Evolutionary conservation across 495 filamentous ascomycete species (phyloP).

Genomic region (Saxophila tyrrhenica): DNA sequence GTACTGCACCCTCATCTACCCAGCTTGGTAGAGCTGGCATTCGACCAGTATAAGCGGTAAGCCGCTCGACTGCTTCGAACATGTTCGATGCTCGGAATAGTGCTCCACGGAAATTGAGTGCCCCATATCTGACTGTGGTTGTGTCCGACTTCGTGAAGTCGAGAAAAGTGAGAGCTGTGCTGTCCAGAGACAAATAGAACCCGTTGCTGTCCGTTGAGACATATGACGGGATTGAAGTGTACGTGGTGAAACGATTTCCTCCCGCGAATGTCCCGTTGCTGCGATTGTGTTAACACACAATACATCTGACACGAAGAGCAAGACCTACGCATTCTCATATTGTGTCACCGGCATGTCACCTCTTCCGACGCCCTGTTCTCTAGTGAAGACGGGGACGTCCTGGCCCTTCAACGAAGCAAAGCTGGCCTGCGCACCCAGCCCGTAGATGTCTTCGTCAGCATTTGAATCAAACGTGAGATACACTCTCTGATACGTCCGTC

Average conservation of each 20-base stretch:
- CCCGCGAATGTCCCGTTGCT: not conserved
- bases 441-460: slow-evolving; percentile 1
- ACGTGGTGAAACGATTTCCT: slow-evolving; percentile 4
- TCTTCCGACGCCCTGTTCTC: slow-evolving; percentile 5
- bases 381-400: not conserved
- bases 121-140: not conserved
- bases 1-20: slow-evolving; percentile 2
- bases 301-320: not conserved
- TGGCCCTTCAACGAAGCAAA: slow-evolving; percentile 4
- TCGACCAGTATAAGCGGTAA: slow-evolving; percentile 3
- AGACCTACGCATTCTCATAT: not conserved
- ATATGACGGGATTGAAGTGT: not conserved
- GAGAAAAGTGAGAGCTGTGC: not conserved
- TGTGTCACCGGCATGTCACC: slow-evolving; percentile 1
- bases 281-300: not conserved
- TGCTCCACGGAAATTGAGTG: not conserved
- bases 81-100: not conserved
- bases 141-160: not conserved
- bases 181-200: not conserved
- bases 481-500: not conserved
- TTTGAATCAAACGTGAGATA: not conserved
- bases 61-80: slow-evolving; percentile 3
- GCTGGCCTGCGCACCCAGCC: slow-evolving; percentile 1
- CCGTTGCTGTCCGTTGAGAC: not conserved
- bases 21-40: not conserved